Base-by-base conservation (phyloP, 1,284 basidiomycete species). In the Ceratorhiza oryzae-sativae region DNA sequence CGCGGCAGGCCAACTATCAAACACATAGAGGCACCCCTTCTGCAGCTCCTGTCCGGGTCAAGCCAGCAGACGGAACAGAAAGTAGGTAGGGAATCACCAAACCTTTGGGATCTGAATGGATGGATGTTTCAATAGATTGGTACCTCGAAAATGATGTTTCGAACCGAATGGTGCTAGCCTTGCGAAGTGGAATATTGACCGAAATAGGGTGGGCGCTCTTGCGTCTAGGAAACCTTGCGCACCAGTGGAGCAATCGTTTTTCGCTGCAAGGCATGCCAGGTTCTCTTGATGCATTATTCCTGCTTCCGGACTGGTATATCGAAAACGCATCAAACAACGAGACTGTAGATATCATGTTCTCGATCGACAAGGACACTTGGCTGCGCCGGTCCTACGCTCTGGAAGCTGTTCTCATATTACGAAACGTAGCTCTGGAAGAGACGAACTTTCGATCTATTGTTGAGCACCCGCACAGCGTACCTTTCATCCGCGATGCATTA, bases 191-290 rank as follows among this genome's bases (percentile, higher is more conserved):
- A 0, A 88, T 95, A 60, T 84, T 88, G 72, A 80, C 85, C 3
- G 93, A 95, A 77, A 84, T 93, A 65, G 86, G 86, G 71, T 95
- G 92, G 90, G 90, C 92, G 13, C 84, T 95, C 59, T 88, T 92
- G 76, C 87, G 91, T 63, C 84, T 95, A 12, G 88, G 89, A 76
- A 86, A 90, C 27, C 82, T 93, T n/a, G 90, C 88, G 75, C 72
- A 75, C 25, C 71, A 84, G 84, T 77, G 92, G 88, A 80, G 91
- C 9, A 76, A 93, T 70, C 83, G 88, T 67, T 92, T 93, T 78
- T 79, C 86, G 65, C 83, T 95, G 71, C 83, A 82, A 63, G 82
- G 83, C 49, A 87, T 92, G 59, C 90, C 91, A 0, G 91, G 91
- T 3, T 82, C 94, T 45, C 86, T 89, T 30, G 91, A 94, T 76